phyloP scores from a whole-genome alignment of 31 red algal species.

The Asparagopsis taxiformis region DNA sequence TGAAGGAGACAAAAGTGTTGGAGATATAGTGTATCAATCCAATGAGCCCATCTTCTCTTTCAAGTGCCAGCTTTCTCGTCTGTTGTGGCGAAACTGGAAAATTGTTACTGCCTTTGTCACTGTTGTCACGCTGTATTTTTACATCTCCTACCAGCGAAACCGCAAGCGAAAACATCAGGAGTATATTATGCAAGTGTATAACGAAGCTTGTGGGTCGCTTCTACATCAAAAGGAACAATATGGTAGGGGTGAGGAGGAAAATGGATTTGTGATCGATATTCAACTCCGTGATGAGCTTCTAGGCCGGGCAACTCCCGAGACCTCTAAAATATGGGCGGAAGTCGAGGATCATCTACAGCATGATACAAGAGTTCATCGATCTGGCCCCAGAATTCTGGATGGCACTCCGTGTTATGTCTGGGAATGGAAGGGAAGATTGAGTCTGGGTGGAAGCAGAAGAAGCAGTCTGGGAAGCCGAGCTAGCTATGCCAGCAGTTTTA shows the following conservation, averaged over 20 bases:
- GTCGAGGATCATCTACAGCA: conserved; percentile 32
- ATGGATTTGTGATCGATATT: conserved; percentile 47
- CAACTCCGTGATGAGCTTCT: conserved; percentile 50
- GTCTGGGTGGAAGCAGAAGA: no score
- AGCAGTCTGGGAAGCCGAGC: no score
- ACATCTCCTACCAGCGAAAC: conserved; percentile 1
- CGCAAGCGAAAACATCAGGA: neutral
- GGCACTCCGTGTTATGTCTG: no score
- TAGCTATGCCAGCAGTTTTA: no score
- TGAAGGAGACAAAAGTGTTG: neutral
- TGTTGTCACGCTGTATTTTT: neutral
- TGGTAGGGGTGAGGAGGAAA: conserved; percentile 27
- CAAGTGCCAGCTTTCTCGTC: neutral
- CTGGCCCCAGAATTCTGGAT: no score
- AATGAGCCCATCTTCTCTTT: neutral
- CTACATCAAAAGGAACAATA: conserved; percentile 25
- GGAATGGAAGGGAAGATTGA: no score
- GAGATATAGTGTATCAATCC: neutral
- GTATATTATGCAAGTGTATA: conserved; percentile 3
- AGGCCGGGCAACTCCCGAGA: conserved; percentile 8
- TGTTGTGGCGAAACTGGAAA: conserved; percentile 6
- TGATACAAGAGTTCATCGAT: conserved; percentile 30
- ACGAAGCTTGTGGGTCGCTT: conserved; percentile 15
- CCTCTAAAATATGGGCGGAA: conserved; percentile 37
- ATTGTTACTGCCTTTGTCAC: neutral